Conservation (phyloP, 768 basidiomycete genomes). For the Postia placenta region DNA sequence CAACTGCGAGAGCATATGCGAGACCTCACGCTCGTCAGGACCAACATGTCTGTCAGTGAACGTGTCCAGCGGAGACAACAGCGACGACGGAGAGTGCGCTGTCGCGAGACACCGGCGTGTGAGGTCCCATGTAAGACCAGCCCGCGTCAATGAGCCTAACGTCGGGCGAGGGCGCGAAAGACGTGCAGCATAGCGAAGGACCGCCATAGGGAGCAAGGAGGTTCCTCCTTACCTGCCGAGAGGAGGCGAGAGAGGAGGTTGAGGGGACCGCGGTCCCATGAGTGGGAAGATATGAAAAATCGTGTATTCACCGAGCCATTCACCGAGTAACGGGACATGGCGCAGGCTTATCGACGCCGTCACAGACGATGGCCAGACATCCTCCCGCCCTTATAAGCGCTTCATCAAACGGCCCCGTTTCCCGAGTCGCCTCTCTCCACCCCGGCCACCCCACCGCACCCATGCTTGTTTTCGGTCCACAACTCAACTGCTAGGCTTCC, state of each 20-base stretch:
- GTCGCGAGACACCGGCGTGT: slow-evolving; percentile 47
- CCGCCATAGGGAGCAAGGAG: slow-evolving; percentile 17
- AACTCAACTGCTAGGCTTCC: no score
- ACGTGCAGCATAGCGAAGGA: slow-evolving; percentile 10
- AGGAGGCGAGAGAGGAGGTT: slow-evolving; percentile 4
- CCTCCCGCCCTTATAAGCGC: slow-evolving; percentile 13
- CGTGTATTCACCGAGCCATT: slow-evolving; percentile 31
- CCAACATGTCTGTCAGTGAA: slow-evolving; percentile 92
- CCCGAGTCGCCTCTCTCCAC: no score
- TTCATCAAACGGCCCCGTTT: slow-evolving; percentile 7
- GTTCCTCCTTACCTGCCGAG: slow-evolving; percentile 6
- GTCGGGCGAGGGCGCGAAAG: slow-evolving; percentile 11
- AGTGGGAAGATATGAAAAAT: slow-evolving; percentile 14
- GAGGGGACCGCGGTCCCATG: not conserved
- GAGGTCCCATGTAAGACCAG: slow-evolving; percentile 13
- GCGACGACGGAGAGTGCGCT: slow-evolving; percentile 48
- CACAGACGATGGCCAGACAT: slow-evolving; percentile 13
- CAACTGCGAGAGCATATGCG: slow-evolving; percentile 74
- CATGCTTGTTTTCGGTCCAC: no score
- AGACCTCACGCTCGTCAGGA: slow-evolving; percentile 76
- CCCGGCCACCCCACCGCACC: no score
- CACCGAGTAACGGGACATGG: slow-evolving; percentile 25
- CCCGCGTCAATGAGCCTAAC: slow-evolving; percentile 13
- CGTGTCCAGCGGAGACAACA: slow-evolving; percentile 84
- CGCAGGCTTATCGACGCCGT: slow-evolving; percentile 23